These are phyloP conservation scores for Melaleuca alternifolia DNA, from an alignment of 345 rosid genomes.

Conservation along the genomic window DNA sequence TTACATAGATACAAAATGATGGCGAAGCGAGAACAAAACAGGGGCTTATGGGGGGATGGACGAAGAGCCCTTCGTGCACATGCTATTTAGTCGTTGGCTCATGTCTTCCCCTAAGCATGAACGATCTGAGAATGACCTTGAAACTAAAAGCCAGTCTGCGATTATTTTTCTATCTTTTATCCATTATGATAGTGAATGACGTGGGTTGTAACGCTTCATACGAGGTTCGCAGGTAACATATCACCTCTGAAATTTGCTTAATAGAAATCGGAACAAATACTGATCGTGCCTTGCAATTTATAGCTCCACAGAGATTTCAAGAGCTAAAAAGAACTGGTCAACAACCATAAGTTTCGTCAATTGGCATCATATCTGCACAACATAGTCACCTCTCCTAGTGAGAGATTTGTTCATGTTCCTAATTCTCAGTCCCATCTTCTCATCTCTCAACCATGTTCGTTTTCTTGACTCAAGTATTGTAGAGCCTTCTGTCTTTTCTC, in stretches of 20 bases:
- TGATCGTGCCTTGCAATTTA: neutral
- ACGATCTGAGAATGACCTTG: neutral
- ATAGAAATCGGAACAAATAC: neutral
- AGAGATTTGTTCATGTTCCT: neutral
- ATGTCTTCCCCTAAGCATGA: neutral
- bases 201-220: neutral
- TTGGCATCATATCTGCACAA: neutral
- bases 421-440: neutral
- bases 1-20: neutral
- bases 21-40: neutral
- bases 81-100: neutral
- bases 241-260: neutral
- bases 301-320: neutral
- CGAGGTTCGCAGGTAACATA: neutral
- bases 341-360: neutral
- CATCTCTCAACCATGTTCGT: neutral
- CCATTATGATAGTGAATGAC: neutral
- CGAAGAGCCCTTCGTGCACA: neutral
- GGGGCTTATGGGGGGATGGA: neutral
- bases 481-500: neutral
- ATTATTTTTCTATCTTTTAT: neutral
- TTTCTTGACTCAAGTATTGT: neutral
- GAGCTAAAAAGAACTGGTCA: neutral
- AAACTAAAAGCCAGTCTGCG: neutral
- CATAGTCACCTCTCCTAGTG: neutral